Conservation (phyloP, 441 rosid genomes). For the Euphorbia corollata region DNA sequence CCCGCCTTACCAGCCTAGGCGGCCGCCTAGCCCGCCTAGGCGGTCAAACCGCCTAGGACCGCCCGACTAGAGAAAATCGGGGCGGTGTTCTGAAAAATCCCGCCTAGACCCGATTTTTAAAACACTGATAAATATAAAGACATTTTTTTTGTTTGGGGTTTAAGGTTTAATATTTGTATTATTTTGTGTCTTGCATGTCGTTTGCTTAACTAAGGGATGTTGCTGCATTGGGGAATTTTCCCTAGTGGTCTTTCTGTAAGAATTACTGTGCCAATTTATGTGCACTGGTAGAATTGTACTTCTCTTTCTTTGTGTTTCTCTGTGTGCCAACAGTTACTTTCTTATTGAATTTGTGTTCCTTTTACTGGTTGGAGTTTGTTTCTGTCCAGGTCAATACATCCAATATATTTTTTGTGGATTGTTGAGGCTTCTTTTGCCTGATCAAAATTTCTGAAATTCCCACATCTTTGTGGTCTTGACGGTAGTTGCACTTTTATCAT, state of each 20-base stretch:
- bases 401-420: neutral
- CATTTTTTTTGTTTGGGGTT: too few relatives aligned
- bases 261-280: neutral
- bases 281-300: slow-evolving; percentile 6
- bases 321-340: neutral
- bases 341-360: neutral
- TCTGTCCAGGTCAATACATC: neutral
- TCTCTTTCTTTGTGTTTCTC: neutral
- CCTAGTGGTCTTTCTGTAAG: neutral
- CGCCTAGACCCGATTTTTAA: too few relatives aligned
- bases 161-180: neutral
- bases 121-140: too few relatives aligned
- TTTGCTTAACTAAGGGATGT: neutral
- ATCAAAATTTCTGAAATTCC: slow-evolving; percentile 2
- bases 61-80: too few relatives aligned
- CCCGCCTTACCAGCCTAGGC: too few relatives aligned
- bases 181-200: neutral
- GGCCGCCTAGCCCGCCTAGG: too few relatives aligned
- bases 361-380: neutral
- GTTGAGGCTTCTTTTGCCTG: neutral
- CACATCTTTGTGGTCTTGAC: slow-evolving; percentile 8
- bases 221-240: neutral
- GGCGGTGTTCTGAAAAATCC: too few relatives aligned
- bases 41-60: too few relatives aligned
- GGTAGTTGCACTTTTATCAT: slow-evolving; percentile 1